phyloP scores from a whole-genome alignment of 306 rosid species.

The Fragaria vesca region DNA sequence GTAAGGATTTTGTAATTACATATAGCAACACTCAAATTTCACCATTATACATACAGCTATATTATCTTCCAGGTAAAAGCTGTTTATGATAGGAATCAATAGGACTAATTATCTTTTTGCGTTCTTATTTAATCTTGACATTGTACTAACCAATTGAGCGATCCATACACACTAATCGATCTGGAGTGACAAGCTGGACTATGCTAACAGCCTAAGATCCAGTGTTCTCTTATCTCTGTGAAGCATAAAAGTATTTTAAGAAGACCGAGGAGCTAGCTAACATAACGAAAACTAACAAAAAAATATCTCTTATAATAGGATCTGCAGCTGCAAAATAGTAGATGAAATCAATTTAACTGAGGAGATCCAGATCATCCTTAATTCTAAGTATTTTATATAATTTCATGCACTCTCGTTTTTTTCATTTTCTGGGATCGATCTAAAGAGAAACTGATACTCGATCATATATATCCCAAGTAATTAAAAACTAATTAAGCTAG shows the following conservation, averaged over 20 bases:
- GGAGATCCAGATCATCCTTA: neutral
- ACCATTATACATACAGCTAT: neutral
- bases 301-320: neutral
- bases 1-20: neutral
- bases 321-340: neutral
- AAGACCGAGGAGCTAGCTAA: neutral
- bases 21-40: neutral
- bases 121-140: neutral
- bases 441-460: neutral
- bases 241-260: neutral
- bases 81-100: neutral
- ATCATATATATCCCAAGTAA: neutral
- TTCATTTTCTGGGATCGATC: neutral
- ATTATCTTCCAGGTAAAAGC: neutral
- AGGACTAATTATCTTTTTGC: neutral
- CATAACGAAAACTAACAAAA: neutral
- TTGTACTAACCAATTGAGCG: neutral
- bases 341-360: neutral
- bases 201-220: neutral
- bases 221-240: neutral
- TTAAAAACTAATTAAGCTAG: neutral
- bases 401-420: neutral
- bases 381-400: neutral
- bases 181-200: neutral
- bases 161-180: neutral